Base-by-base conservation (phyloP, 768 basidiomycete genomes). In the Rhizopogon vinicolor region DNA sequence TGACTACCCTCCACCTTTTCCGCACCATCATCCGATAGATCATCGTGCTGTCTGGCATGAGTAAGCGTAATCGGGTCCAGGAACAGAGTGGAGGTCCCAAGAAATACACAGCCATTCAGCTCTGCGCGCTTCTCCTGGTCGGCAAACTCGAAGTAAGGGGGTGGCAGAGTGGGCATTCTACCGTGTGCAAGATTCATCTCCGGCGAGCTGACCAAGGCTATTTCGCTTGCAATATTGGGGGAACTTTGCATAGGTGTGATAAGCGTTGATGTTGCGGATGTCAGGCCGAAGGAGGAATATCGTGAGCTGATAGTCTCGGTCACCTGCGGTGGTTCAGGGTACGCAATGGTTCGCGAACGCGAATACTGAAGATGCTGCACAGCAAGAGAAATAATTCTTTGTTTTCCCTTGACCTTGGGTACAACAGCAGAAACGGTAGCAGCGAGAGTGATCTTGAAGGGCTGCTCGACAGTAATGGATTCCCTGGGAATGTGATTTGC, bases 321-420 rank as follows among this genome's bases (percentile, higher is more conserved):
- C 0, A 31, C 46, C 19, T 31, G 39, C 3, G 42, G 43, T 14
- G 54, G 50, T 19, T 63, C 67, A 14, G 57, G 29, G 28, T 29
- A 29, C 19, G 5, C 49, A 40, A 51, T 60, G 51, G 62, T 43
- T 10, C 60, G 51, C 19, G 60, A 58, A 9, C 67, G 74, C 14
- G 74, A 73, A 18, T 78, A 76, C 43, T 78, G 76, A 13, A 89
- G 69, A 61, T 88, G 87, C 61, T 93, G 91, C 7, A 91, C 75
- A 16, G 78, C 86, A 28, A 91, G 68, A 12, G 69, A 68, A 28
- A 86, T 60, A 6, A 73, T 64, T 22, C 84, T 77, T 44, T 73
- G 72, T 25, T 66, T 63, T 65, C 22, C 67, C 67, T 35, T 71
- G 57, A 4, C 60, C 1, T 35, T 63, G 3, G 76, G 75, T n/a